phyloP scores from a whole-genome alignment of 352 stramenopile species.

The Phytophthora lateralis region DNA sequence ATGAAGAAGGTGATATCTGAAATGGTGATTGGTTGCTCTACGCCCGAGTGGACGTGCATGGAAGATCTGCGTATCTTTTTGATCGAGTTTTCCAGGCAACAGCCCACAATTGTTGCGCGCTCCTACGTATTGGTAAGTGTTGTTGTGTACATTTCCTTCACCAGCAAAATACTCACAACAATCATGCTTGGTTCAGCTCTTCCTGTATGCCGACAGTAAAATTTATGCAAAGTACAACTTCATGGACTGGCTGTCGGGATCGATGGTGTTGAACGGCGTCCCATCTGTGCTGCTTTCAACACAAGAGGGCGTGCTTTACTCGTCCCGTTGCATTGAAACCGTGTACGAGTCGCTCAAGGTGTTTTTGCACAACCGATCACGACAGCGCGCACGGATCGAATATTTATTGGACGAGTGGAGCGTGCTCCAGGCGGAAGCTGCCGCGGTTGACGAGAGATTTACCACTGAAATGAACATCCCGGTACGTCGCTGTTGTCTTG shows the following conservation, averaged over 20 bases:
- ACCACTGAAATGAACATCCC: slow-evolving; percentile 84
- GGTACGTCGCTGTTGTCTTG: slow-evolving; percentile 37
- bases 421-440: slow-evolving; percentile 74
- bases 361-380: slow-evolving; percentile 80
- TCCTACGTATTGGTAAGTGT: slow-evolving; percentile 82
- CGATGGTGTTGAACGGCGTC: slow-evolving; percentile 85
- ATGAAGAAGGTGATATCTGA: slow-evolving; percentile 64
- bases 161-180: slow-evolving; percentile 10
- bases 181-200: slow-evolving; percentile 48
- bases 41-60: slow-evolving; percentile 72
- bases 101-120: slow-evolving; percentile 71
- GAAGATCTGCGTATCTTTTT: slow-evolving; percentile 85
- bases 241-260: slow-evolving; percentile 81
- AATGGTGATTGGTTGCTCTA: slow-evolving; percentile 62
- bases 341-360: slow-evolving; percentile 87
- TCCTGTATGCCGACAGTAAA: slow-evolving; percentile 87
- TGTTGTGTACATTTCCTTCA: neutral
- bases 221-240: slow-evolving; percentile 87
- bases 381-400: slow-evolving; percentile 81
- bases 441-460: slow-evolving; percentile 78
- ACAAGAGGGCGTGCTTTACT: slow-evolving; percentile 83
- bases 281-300: slow-evolving; percentile 83
- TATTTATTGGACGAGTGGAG: slow-evolving; percentile 85
- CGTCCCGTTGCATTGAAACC: slow-evolving; percentile 75
- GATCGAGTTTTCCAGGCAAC: slow-evolving; percentile 68